These are phyloP conservation scores for Rhodotorula paludigena DNA, from an alignment of 768 basidiomycete genomes.

Conservation along the genomic window DNA sequence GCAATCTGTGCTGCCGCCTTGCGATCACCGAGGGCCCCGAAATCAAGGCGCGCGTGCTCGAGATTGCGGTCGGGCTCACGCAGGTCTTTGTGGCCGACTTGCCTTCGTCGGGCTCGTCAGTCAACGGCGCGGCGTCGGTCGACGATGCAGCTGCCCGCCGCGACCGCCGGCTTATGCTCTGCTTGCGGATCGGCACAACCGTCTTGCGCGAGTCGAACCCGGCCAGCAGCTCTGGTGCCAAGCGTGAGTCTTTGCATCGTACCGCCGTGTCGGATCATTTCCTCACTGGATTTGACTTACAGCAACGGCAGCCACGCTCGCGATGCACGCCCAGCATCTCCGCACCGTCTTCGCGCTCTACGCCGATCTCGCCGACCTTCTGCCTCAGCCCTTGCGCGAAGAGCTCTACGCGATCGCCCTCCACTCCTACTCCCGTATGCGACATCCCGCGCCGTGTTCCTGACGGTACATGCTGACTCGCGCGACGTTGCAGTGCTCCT, in stretches of 20 bases:
- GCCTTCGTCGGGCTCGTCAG: not conserved
- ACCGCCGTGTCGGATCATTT: not conserved
- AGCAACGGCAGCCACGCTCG: constrained; percentile 49
- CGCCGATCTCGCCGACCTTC: constrained; percentile 58
- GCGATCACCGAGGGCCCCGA: constrained; percentile 75
- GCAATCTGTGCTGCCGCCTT: constrained; percentile 79
- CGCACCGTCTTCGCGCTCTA: constrained; percentile 59
- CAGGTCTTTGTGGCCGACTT: constrained; percentile 40
- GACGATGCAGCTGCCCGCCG: not conserved
- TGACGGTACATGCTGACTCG: too few species aligned
- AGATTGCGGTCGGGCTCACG: constrained; percentile 62
- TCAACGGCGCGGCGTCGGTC: not conserved
- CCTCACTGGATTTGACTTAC: too few species aligned
- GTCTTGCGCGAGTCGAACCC: constrained; percentile 68
- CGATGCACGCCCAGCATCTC: constrained; percentile 63
- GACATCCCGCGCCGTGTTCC: too few species aligned
- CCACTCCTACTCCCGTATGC: constrained; percentile 71
- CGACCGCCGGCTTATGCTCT: constrained; percentile 56
- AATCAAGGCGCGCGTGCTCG: constrained; percentile 67
- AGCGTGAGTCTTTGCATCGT: constrained; percentile 42
- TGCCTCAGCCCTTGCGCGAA: constrained; percentile 59
- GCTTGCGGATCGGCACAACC: constrained; percentile 75
- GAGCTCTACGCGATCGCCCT: constrained; percentile 75
- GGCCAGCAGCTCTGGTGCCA: not conserved
- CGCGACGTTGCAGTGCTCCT: constrained; percentile 71